phyloP scores from a whole-genome alignment of 2,329 filamentous ascomycete genomes.

The Aspergillus persii region DNA sequence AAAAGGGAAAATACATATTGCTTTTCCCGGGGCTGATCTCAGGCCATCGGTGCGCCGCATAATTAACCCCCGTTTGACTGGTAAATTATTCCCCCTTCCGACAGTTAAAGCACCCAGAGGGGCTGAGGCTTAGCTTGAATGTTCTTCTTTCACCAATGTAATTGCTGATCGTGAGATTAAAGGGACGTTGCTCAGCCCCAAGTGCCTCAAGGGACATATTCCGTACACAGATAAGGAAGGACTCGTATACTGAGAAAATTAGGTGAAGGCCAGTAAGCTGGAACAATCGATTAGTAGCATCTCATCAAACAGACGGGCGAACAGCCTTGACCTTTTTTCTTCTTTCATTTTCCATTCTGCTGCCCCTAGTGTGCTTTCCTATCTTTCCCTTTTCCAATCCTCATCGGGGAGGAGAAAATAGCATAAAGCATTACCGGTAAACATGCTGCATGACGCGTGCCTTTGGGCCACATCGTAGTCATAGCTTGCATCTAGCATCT shows the following conservation, averaged over 20 bases:
- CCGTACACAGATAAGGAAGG: background rate
- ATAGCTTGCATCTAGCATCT: background rate
- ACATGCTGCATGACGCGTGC: background rate
- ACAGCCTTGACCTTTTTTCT: background rate
- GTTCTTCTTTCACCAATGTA: slow-evolving; percentile 1
- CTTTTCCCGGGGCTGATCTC: slow-evolving; percentile 1
- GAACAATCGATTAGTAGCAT: background rate
- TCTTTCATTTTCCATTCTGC: background rate
- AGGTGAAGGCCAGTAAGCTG: slow-evolving; percentile 3
- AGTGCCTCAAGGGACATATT: slow-evolving; percentile 1
- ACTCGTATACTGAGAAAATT: slow-evolving; percentile 1
- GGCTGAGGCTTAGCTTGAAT: slow-evolving; percentile 9
- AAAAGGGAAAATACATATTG: background rate
- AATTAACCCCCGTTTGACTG: slow-evolving; percentile 7
- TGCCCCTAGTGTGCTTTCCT: background rate
- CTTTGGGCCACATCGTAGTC: background rate
- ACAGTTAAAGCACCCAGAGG: slow-evolving; percentile 3
- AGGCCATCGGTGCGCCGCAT: background rate
- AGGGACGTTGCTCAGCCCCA: slow-evolving; percentile 1
- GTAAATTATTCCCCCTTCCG: background rate
- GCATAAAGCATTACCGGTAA: background rate
- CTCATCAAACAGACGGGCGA: background rate
- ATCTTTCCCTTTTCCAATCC: background rate
- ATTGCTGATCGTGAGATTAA: slow-evolving; percentile 9
- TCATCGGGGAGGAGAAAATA: background rate